Base-by-base conservation (phyloP, 495 filamentous ascomycete genomes). In the Peziza echinospora region DNA sequence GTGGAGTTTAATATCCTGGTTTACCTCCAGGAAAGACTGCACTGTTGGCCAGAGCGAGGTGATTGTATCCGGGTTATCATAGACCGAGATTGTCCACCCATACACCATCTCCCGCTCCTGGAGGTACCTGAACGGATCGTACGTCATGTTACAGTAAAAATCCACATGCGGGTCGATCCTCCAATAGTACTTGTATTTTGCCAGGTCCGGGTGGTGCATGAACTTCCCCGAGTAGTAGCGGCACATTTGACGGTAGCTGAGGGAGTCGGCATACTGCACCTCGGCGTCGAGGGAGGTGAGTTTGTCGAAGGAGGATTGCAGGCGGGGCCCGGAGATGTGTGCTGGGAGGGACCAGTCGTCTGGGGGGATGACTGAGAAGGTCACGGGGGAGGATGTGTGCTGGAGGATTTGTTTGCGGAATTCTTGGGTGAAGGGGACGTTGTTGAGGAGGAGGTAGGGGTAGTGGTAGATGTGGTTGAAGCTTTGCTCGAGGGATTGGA, bases 401-500 rank as follows among this genome's bases (percentile, higher is more conserved):
- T n/a, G n/a, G n/a, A n/a, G n/a, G n/a, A n/a, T n/a, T n/a, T n/a
- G n/a, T n/a, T n/a, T n/a, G n/a, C n/a, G n/a, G n/a, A 99, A 99
- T 57, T 96, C 86, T 26, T 82, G 78, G 11, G 79, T 73, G 60
- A 97, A 97, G 11, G 78, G 80, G 24, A 77, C 77, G 58, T 97
- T 89, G 65, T 99, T 99, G 68, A 99, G 86, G 64, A 99, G 96
- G 41, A 84, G 94, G 80, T 89, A 99, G 13, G 91, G 91, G 62
- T 96, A 99, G 65, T 99, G 96, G 71, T 96, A 99, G 60, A 96
- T 99, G 66, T 74, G 70, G 60, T 99, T 99, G 82, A 84, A 99
- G 6, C 86, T 94, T 50, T 82, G 65, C 64, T 99, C 91, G 44
- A 96, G 68, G 60, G 96, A 87, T 37, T 64, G 63, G 79, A 99